Conservation (phyloP, 768 basidiomycete species). For the Coprinellus aureogranulatus region DNA sequence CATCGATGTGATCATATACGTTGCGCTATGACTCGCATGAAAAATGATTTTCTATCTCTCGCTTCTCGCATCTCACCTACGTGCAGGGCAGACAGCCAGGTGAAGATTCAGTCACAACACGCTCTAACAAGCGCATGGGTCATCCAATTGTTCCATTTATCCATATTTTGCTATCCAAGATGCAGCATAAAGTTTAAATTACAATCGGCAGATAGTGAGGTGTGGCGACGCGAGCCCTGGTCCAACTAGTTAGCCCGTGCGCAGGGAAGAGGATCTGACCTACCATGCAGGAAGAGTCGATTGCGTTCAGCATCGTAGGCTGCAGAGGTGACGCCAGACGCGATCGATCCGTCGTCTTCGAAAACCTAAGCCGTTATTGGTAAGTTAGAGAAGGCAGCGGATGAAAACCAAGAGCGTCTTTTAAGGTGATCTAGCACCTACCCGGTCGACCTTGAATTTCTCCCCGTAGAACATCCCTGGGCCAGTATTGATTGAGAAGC, state of each 20-base stretch:
- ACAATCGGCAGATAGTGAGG: constrained; percentile 29
- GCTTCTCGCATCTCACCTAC: too few relatives aligned
- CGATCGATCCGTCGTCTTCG: constrained; percentile 61
- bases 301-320: constrained; percentile 52
- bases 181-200: constrained; percentile 3
- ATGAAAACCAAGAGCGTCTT: not conserved
- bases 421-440: constrained; percentile 17
- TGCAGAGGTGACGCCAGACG: constrained; percentile 55
- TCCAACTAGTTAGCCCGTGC: not conserved
- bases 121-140: too few relatives aligned
- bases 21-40: constrained; percentile 20
- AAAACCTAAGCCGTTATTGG: constrained; percentile 47
- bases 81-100: too few relatives aligned
- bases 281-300: constrained; percentile 60
- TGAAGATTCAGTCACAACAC: too few relatives aligned
- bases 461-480: constrained; percentile 53
- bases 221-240: constrained; percentile 30
- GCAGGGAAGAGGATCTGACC: not conserved
- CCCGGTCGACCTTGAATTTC: constrained; percentile 60
- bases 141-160: too few relatives aligned
- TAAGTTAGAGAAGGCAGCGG: constrained; percentile 6
- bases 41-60: constrained; percentile 22
- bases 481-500: constrained; percentile 53
- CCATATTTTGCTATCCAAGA: too few relatives aligned
- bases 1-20: constrained; percentile 13